Percentiles rank a stretch among this genome's conserved stretches.
phyloP scores from a whole-genome alignment of 2,329 filamentous ascomycete species.

The Alternaria conjuncta region DNA sequence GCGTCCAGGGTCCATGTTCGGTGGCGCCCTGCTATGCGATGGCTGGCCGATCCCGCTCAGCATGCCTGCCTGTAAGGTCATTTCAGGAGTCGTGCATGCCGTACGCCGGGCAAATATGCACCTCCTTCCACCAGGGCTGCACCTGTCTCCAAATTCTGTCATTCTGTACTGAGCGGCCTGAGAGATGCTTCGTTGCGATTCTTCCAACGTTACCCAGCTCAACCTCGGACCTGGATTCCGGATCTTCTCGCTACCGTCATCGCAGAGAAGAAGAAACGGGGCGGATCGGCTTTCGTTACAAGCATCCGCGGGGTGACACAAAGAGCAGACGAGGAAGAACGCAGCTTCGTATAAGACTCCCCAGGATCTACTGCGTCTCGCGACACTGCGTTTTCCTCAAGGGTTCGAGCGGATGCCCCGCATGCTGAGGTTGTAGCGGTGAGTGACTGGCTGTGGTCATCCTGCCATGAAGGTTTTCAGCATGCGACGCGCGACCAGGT shows the following conservation, averaged over 20 bases:
- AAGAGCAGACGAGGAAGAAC: conserved; percentile 6
- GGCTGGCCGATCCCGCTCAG: not conserved
- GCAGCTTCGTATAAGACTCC: conserved; percentile 19
- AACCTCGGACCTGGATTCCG: conserved; percentile 42
- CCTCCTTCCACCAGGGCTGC: conserved; percentile 16
- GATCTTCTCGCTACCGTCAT: conserved; percentile 28
- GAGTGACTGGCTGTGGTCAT: conserved; percentile 8
- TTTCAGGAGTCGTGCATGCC: conserved; percentile 35
- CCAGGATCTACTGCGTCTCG: conserved; percentile 7
- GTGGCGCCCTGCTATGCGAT: conserved; percentile 17
- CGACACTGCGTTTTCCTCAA: conserved; percentile 1
- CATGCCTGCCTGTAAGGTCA: conserved; percentile 19
- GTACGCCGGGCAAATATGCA: conserved; percentile 28
- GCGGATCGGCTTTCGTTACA: conserved; percentile 7
- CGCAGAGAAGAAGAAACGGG: conserved; percentile 20
- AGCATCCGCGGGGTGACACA: conserved; percentile 26
- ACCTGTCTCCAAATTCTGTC: conserved; percentile 14
- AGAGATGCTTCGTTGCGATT: conserved; percentile 22
- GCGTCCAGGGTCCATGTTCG: conserved; percentile 11
- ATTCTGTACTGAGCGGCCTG: conserved; percentile 13
- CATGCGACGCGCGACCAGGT: not conserved
- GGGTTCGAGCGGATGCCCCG: not conserved
- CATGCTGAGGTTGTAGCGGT: conserved; percentile 5
- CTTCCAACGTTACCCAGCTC: conserved; percentile 35
- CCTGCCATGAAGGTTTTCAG: not conserved